phyloP scores from a whole-genome alignment of 345 rosid species.

The Microcos paniculata region DNA sequence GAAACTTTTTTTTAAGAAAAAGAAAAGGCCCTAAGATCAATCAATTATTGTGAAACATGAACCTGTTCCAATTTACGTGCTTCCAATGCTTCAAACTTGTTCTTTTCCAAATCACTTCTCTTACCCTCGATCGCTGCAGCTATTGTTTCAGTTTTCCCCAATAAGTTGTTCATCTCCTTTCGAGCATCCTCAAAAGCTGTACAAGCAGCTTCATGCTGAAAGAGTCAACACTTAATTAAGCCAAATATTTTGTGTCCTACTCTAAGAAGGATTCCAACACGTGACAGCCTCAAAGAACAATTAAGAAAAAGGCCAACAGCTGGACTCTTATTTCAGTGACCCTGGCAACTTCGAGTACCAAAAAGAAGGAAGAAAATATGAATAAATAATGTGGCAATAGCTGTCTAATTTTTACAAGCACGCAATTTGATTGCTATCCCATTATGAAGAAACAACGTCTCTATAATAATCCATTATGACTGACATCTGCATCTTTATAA shows the following conservation, averaged over 20 bases:
- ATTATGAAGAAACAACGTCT: slow-evolving; percentile 4
- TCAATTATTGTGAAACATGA: slow-evolving; percentile 16
- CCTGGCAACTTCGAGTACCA: too few relatives aligned
- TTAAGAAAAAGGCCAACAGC: too few relatives aligned
- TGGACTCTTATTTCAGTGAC: too few relatives aligned
- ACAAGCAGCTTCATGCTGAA: slow-evolving; percentile 81
- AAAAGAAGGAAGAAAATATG: not conserved
- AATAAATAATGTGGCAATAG: not conserved
- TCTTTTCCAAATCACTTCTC: slow-evolving; percentile 57
- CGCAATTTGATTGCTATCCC: not conserved
- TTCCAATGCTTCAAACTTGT: slow-evolving; percentile 59
- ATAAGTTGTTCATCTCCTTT: slow-evolving; percentile 67
- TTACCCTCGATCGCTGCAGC: slow-evolving; percentile 41
- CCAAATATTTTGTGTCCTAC: slow-evolving; percentile 17
- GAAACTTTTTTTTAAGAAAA: not conserved
- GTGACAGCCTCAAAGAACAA: not conserved
- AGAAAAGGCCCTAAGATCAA: slow-evolving; percentile 11
- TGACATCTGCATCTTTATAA: not conserved
- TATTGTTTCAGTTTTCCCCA: slow-evolving; percentile 49
- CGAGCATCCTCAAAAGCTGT: slow-evolving; percentile 77
- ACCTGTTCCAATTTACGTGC: slow-evolving; percentile 80
- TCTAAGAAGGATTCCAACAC: slow-evolving; percentile 4
- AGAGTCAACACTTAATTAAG: slow-evolving; percentile 25
- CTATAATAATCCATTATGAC: not conserved
- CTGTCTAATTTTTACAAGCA: not conserved